Conservation (phyloP, 306 rosid species). For the Quercus bicolor region DNA sequence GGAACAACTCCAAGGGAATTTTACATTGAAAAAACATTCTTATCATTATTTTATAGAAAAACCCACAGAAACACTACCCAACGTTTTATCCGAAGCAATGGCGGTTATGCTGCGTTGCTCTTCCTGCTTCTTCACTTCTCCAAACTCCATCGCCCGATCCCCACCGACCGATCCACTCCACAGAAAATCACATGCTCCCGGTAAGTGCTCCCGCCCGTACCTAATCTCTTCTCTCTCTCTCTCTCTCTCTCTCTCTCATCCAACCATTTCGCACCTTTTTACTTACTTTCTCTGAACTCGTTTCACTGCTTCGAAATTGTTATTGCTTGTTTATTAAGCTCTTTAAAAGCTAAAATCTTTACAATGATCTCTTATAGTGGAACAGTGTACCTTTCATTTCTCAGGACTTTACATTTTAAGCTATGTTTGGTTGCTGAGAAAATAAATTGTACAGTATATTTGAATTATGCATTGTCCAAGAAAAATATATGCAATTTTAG, state of each 20-base stretch:
- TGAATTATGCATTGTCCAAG: not conserved
- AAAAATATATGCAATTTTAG: too few species aligned
- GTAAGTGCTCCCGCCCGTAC: slow-evolving; percentile 3
- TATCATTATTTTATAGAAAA: not conserved
- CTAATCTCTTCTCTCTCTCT: too few species aligned
- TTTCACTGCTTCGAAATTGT: not conserved
- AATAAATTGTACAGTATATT: not conserved
- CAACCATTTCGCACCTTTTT: not conserved
- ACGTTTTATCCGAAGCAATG: slow-evolving; percentile 41
- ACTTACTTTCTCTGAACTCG: not conserved
- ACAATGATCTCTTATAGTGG: not conserved
- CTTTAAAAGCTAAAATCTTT: not conserved
- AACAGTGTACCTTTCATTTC: not conserved
- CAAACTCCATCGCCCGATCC: slow-evolving; percentile 17
- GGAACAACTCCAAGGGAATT: too few species aligned
- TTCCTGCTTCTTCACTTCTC: slow-evolving; percentile 33
- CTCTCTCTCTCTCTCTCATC: not conserved
- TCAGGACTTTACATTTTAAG: not conserved
- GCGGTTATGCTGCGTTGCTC: slow-evolving; percentile 46
- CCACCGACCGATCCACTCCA: slow-evolving; percentile 20
- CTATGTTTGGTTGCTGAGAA: not conserved
- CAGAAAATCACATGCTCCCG: slow-evolving; percentile 16
- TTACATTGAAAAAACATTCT: too few species aligned
- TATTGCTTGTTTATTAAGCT: not conserved
- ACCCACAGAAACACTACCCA: not conserved